phyloP scores from a whole-genome alignment of 805 yeast species.

The Candida maesae region DNA sequence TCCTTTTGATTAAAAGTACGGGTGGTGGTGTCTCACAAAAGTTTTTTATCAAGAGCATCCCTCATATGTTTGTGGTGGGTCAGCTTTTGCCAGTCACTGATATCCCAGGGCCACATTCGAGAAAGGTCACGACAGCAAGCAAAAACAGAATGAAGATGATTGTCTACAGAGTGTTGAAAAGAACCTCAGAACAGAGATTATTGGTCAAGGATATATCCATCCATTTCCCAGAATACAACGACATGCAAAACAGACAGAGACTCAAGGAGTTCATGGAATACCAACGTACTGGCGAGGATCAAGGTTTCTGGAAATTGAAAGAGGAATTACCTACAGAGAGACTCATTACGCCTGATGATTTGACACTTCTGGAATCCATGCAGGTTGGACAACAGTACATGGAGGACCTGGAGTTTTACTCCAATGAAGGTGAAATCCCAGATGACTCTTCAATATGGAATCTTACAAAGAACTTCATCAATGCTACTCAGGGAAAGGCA shows the following conservation, averaged over 20 bases:
- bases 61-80: constrained; percentile 81
- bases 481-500: constrained; percentile 94
- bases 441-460: constrained; percentile 95
- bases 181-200: constrained; percentile 66
- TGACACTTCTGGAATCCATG: constrained; percentile 84
- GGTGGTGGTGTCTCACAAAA: constrained; percentile 70
- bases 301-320: constrained; percentile 91
- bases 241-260: constrained; percentile 94
- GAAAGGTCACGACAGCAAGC: constrained; percentile 90
- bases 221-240: constrained; percentile 96
- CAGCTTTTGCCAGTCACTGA: constrained; percentile 91
- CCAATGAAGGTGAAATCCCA: constrained; percentile 49
- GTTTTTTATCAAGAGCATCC: constrained; percentile 65
- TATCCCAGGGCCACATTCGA: constrained; percentile 95
- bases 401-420: constrained; percentile 70
- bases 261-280: constrained; percentile 97
- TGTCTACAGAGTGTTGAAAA: constrained; percentile 81
- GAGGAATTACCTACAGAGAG: constrained; percentile 66
- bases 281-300: constrained; percentile 90
- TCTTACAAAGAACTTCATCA: constrained; percentile 82
- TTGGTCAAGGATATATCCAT: constrained; percentile 82
- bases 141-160: constrained; percentile 92
- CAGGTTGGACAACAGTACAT: constrained; percentile 86
- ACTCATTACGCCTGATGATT: constrained; percentile 92
- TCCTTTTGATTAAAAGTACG: constrained; percentile 71